Conservation (phyloP, 805 yeast genomes). For the Millerozyma acaciae region DNA sequence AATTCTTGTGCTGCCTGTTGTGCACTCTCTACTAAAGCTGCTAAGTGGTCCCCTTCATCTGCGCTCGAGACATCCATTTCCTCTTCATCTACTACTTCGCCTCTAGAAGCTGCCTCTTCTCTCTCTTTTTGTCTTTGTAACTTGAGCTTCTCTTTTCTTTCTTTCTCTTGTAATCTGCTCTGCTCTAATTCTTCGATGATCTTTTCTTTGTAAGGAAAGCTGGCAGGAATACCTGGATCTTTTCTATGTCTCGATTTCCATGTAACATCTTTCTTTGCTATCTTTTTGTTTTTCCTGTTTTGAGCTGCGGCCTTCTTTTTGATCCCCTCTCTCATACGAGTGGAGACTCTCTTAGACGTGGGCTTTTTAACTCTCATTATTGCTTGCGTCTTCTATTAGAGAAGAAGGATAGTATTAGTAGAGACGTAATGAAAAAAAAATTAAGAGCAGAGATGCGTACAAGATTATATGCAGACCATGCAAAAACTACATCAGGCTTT, state of each 20-base stretch:
- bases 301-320: constrained; percentile 94
- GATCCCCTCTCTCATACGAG: constrained; percentile 94
- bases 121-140: constrained; percentile 48
- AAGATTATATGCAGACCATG: not conserved
- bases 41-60: constrained; percentile 47
- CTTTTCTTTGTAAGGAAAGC: constrained; percentile 90
- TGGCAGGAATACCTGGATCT: constrained; percentile 93
- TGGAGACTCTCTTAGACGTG: constrained; percentile 83
- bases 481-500: not conserved
- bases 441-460: constrained; percentile 3
- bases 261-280: constrained; percentile 83
- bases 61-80: constrained; percentile 27
- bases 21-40: constrained; percentile 87
- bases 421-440: constrained; percentile 4
- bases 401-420: not conserved
- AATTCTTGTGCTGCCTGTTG: constrained; percentile 78
- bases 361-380: constrained; percentile 53
- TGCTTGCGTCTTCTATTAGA: not conserved
- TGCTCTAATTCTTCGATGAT: constrained; percentile 71
- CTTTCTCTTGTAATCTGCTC: constrained; percentile 51
- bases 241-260: constrained; percentile 84
- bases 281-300: constrained; percentile 76
- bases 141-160: constrained; percentile 49
- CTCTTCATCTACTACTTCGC: constrained; percentile 33
- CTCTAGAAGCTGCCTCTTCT: constrained; percentile 36